phyloP scores from a whole-genome alignment of 345 rosid species.

The Viola odorata region DNA sequence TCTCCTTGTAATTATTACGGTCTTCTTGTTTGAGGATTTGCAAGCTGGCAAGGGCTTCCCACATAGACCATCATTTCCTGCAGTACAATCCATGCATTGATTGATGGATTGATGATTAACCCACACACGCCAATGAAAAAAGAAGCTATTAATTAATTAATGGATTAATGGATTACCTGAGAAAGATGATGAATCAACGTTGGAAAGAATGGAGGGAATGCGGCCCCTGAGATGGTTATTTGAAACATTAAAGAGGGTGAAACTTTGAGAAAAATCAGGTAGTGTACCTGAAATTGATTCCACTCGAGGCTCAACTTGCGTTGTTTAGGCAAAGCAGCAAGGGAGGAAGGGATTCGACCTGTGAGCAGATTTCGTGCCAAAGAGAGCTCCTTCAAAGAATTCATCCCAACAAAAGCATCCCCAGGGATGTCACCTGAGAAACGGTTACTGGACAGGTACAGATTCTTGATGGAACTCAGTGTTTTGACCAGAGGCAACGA shows the following conservation, averaged over 20 bases:
- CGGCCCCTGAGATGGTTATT: slow-evolving; percentile 48
- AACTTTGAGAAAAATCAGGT: slow-evolving; percentile 43
- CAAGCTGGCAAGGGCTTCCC: slow-evolving; percentile 68
- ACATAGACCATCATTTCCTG: slow-evolving; percentile 64
- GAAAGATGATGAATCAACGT: slow-evolving; percentile 34
- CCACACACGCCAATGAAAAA: background rate
- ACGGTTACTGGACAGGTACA: slow-evolving; percentile 50
- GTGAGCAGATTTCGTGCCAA: slow-evolving; percentile 49
- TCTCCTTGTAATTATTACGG: too few relatives aligned
- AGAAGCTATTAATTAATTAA: background rate
- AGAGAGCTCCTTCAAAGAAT: slow-evolving; percentile 36
- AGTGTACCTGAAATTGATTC: slow-evolving; percentile 44
- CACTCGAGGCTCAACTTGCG: slow-evolving; percentile 43
- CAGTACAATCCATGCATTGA: background rate
- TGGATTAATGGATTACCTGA: slow-evolving; percentile 28
- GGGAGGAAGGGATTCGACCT: slow-evolving; percentile 54
- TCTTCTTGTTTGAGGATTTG: slow-evolving; percentile 32
- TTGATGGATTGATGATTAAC: background rate
- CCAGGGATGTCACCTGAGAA: slow-evolving; percentile 46
- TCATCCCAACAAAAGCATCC: slow-evolving; percentile 48
- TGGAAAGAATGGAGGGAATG: slow-evolving; percentile 40
- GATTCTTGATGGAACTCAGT: slow-evolving; percentile 31
- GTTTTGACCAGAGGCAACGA: slow-evolving; percentile 40
- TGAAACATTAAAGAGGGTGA: slow-evolving; percentile 38
- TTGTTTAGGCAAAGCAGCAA: slow-evolving; percentile 35